Evolutionary conservation across 208 protist genomes (phyloP).

Genomic region (Trypanosoma vivax): DNA sequence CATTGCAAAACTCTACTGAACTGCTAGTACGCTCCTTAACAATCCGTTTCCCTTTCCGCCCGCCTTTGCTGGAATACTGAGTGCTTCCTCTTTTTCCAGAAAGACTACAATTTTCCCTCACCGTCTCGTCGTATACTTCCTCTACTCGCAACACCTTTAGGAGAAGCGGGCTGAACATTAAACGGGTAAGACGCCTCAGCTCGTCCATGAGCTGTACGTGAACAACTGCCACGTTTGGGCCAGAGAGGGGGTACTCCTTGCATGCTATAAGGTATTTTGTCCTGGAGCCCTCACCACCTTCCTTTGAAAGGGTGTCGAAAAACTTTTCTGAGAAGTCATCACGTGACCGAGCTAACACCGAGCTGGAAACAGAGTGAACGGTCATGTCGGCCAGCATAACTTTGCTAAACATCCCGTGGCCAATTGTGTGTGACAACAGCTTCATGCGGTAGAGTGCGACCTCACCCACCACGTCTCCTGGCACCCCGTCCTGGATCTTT

Average conservation of each 20-base stretch:
- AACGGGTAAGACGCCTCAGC: constrained; percentile 34
- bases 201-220: constrained; percentile 34
- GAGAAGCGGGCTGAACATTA: constrained; percentile 37
- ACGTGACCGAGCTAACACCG: constrained; percentile 3
- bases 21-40: no score
- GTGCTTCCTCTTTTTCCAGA: background rate
- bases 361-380: constrained; percentile 20
- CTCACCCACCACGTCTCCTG: background rate
- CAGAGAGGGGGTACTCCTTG: constrained; percentile 41
- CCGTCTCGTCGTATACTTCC: constrained; percentile 23
- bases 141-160: constrained; percentile 56
- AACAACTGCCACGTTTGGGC: background rate
- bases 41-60: no score
- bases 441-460: constrained; percentile 11
- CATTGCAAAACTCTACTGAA: no score
- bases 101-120: background rate
- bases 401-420: constrained; percentile 37
- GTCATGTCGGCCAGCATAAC: constrained; percentile 52
- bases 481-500: background rate
- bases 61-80: no score
- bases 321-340: constrained; percentile 4
- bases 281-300: background rate
- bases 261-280: constrained; percentile 51
- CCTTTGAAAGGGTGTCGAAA: background rate
- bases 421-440: constrained; percentile 17